Evolutionary conservation across 257 asterid species (phyloP).

Genomic region (Dorcoceras hygrometricum): DNA sequence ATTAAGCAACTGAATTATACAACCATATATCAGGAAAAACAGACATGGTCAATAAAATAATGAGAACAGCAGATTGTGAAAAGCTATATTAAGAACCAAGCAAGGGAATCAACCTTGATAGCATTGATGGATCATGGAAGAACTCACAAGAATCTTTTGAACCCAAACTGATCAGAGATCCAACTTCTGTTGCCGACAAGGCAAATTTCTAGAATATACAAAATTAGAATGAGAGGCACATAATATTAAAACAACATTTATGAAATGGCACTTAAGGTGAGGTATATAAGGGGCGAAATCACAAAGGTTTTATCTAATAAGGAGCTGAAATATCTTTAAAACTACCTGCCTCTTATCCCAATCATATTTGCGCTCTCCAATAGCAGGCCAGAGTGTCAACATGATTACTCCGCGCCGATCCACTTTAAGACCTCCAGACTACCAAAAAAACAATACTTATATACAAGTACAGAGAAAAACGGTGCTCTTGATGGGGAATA

Average conservation of each 20-base stretch:
- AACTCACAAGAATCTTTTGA: constrained; percentile 75
- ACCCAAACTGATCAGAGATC: constrained; percentile 79
- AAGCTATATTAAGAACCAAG: background rate
- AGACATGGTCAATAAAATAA: constrained; percentile 3
- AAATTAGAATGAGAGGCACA: constrained; percentile 21
- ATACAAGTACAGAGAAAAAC: constrained; percentile 8
- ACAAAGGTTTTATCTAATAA: background rate
- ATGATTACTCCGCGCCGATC: constrained; percentile 71
- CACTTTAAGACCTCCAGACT: constrained; percentile 69
- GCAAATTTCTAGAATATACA: constrained; percentile 60
- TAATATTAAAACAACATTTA: constrained; percentile 7
- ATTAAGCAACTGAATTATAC: constrained; percentile 14
- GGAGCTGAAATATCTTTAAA: background rate
- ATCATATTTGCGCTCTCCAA: constrained; percentile 88
- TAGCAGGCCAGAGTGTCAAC: constrained; percentile 75
- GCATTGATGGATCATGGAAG: constrained; percentile 92
- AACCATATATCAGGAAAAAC: background rate
- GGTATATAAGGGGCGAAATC: background rate
- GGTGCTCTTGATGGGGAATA: background rate
- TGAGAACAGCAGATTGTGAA: constrained; percentile 11
- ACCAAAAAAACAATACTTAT: constrained; percentile 9
- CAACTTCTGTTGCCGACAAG: constrained; percentile 86
- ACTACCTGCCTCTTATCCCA: constrained; percentile 87
- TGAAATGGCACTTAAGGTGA: background rate
- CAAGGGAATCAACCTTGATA: constrained; percentile 55